Evolutionary conservation across 495 filamentous ascomycete genomes (phyloP).

Genomic region (Trichoderma erinaceum): DNA sequence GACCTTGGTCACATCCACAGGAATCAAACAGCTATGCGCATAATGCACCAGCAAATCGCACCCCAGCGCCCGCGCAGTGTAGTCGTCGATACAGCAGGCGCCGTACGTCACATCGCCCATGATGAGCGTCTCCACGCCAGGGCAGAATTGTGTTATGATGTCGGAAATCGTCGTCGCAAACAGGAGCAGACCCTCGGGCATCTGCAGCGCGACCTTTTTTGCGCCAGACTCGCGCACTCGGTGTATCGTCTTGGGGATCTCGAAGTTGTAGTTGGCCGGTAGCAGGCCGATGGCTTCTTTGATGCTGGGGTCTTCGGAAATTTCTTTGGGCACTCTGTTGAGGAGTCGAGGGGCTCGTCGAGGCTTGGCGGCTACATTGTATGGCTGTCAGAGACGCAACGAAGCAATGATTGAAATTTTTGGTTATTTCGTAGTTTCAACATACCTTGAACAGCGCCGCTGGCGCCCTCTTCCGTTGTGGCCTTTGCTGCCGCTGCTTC

Average conservation of each 20-base stretch:
- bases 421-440: not conserved
- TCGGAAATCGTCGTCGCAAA: slow-evolving; percentile 98
- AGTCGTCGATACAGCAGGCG: slow-evolving; percentile 98
- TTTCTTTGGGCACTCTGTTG: slow-evolving; percentile 83
- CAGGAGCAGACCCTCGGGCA: slow-evolving; percentile 90
- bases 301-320: slow-evolving; percentile 80
- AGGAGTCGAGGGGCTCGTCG: slow-evolving; percentile 66
- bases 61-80: slow-evolving; percentile 86
- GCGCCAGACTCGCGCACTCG: slow-evolving; percentile 73
- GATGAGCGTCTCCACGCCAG: slow-evolving; percentile 83
- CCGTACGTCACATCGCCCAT: slow-evolving; percentile 99
- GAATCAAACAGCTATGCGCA: slow-evolving; percentile 92
- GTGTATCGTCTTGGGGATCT: slow-evolving; percentile 97
- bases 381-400: not conserved
- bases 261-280: slow-evolving; percentile 92
- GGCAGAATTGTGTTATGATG: slow-evolving; percentile 91
- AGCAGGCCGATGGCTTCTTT: slow-evolving; percentile 82
- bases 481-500: slow-evolving; percentile 49
- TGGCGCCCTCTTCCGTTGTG: slow-evolving; percentile 52
- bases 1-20: slow-evolving; percentile 90
- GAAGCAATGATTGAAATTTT: not conserved
- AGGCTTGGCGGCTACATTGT: slow-evolving; percentile 46
- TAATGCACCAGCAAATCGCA: slow-evolving; percentile 97
- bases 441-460: slow-evolving; percentile 57
- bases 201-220: slow-evolving; percentile 81